These are phyloP conservation scores for Paramecium tetraurelia DNA, from an alignment of 73 alveolate genomes.

Conservation along the genomic window DNA sequence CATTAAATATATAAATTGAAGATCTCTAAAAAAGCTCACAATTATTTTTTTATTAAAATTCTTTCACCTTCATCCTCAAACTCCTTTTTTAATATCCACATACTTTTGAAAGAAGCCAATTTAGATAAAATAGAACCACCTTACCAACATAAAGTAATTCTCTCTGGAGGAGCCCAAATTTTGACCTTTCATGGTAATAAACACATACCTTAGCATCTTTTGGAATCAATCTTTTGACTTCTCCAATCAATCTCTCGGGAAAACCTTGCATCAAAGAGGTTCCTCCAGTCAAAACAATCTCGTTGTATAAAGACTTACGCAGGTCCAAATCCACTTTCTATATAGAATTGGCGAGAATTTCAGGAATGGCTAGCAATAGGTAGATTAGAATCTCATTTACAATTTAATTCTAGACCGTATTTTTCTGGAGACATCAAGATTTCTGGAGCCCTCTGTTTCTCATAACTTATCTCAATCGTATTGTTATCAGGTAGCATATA, in stretches of 20 bases:
- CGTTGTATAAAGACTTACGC: conserved; percentile 70
- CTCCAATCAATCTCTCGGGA: conserved; percentile 69
- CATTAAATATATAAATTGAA: not conserved
- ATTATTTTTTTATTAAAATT: conserved; percentile 43
- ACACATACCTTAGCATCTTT: conserved; percentile 77
- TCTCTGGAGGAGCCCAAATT: conserved; percentile 82
- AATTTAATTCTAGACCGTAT: conserved; percentile 82
- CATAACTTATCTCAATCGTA: conserved; percentile 73
- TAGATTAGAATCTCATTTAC: conserved; percentile 41
- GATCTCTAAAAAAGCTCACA: not conserved
- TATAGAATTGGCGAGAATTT: conserved; percentile 78
- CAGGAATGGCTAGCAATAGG: conserved; percentile 63
- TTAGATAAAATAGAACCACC: conserved; percentile 92
- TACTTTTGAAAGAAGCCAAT: conserved; percentile 82
- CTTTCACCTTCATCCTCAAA: conserved; percentile 60
- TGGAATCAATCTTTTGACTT: conserved; percentile 71
- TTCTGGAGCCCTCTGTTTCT: conserved; percentile 89
- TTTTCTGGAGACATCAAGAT: conserved; percentile 83
- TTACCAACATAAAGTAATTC: conserved; percentile 85
- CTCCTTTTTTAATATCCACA: conserved; percentile 82
- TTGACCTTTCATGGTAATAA: conserved; percentile 67
- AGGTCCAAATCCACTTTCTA: conserved; percentile 85
- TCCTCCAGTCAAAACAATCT: conserved; percentile 80
- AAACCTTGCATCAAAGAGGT: conserved; percentile 66
- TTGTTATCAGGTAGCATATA: conserved; percentile 90